These are phyloP conservation scores for Apiotrichum gracile DNA, from an alignment of 1,284 basidiomycete genomes.

Conservation along the genomic window DNA sequence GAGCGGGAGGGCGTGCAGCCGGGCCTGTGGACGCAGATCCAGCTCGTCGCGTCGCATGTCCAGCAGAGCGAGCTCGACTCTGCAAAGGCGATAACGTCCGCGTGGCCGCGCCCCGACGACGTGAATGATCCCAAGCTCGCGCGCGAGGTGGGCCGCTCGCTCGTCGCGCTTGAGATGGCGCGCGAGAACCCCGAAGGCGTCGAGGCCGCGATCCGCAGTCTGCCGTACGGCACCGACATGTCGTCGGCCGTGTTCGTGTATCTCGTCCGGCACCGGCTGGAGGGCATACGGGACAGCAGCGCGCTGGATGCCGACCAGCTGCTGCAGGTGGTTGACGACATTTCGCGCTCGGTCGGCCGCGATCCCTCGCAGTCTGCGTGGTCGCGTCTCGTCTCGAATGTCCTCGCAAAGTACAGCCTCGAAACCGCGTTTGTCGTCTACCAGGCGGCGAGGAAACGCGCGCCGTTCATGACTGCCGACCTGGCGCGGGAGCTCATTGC, in stretches of 20 bases:
- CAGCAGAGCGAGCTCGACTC: slow-evolving; percentile 9
- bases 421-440: slow-evolving; percentile 20
- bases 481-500: slow-evolving; percentile 22
- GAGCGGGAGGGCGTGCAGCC: slow-evolving; percentile 3
- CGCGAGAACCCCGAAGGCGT: slow-evolving; percentile 5
- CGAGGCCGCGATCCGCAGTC: slow-evolving; percentile 2
- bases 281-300: not conserved
- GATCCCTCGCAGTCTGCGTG: slow-evolving; percentile 12
- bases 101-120: slow-evolving; percentile 1
- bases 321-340: slow-evolving; percentile 9
- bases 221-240: slow-evolving; percentile 3
- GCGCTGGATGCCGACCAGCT: slow-evolving; percentile 7
- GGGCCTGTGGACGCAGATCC: slow-evolving; percentile 11
- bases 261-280: slow-evolving; percentile 10
- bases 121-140: not conserved
- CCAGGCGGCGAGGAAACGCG: slow-evolving; percentile 13
- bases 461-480: slow-evolving; percentile 5
- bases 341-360: slow-evolving; percentile 9
- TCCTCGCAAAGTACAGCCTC: slow-evolving; percentile 1
- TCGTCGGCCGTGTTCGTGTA: slow-evolving; percentile 8
- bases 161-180: slow-evolving; percentile 14
- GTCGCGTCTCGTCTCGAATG: slow-evolving; percentile 12
- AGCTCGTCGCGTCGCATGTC: slow-evolving; percentile 16
- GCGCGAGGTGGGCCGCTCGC: not conserved
- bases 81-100: slow-evolving; percentile 8